Base-by-base conservation (phyloP, 176 grass and related monocot species). In the Oryza glumipatula region DNA sequence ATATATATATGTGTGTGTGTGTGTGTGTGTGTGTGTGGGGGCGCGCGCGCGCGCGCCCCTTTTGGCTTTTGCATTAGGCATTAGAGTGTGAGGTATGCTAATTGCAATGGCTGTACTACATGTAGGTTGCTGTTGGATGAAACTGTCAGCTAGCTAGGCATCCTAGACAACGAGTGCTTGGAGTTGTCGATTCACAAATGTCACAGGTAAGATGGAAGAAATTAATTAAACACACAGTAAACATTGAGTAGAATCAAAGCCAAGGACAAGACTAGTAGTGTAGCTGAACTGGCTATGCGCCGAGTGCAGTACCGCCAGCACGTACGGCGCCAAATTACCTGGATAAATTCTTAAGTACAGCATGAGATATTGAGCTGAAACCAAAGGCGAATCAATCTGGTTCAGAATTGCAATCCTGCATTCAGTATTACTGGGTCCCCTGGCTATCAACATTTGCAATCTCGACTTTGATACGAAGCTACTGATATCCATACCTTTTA, bases 381-480 rank as follows among this genome's bases (percentile, higher is more conserved):
- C 7, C 64, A 35, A 38, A 77, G 58, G 22, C 0, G 58, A 52
- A 67, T 72, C 2, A 17, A 76, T 14, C 56, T 54, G 15, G 44
- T 48, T 45, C 9, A n/a, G 6, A 86, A 26, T 73, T 38, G 23
- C 21, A 82, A 61, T 12, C 46, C 26, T 80, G 24, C 41, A 68
- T 74, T 73, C 64, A 58, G 61, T 74, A 48, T 83, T 68, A 3
- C 68, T 47, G 47, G 73, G 30, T 24, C 22, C 10, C 48, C 61
- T 79, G 35, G 23, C 39, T 68, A 16, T 60, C 9, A 49, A 63
- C 3, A 6, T 86, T 39, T 74, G 8, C 58, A 45, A 56, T 76
- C 51, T 65, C 24, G 43, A 65, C 63, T 61, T 68, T 68, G 88
- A 82, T 73, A 73, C 11, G 73, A 51, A 73, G 51, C n/a, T 47